Evolutionary conservation across 176 grass and related monocot species (phyloP), one percentile per base, ranked within the genome.

Genomic region (Otatea glauca): DNA sequence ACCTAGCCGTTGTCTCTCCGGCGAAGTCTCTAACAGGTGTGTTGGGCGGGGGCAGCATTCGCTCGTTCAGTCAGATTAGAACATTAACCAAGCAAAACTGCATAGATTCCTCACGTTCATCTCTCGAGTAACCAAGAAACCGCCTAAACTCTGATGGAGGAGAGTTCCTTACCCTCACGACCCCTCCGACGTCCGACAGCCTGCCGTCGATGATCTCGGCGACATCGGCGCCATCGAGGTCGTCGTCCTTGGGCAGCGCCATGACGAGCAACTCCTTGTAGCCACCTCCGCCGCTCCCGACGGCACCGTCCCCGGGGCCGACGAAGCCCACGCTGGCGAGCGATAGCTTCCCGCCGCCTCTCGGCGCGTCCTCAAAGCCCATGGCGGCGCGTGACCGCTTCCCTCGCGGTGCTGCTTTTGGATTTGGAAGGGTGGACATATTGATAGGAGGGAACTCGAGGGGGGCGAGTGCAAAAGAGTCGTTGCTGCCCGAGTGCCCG

Each of bases 221-320:
- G 35, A 37, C 10, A 77, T 88, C 67, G 16, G 78, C 75, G 61
- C 32, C 69, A 69, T 90, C 84, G 84, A 90, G 80, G 61, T 63
- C 75, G 80, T 80, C 80, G 61, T 87, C 89, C 74, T 49, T 78
- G 51, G 84, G 88, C 38, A 86, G 66, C 49, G 48, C 79, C 89
- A 87, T 90, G 51, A 87, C 80, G 34, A 90, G 69, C 60, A 90
- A 80, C 18, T 90, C 89, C 84, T 90, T 87, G 75, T 84, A 90
- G 10, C 83, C 78, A 6, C 74, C 80, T 9, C 59, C 21, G 5
- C 67, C 67, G 20, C 10, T 32, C 6, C 23, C 38, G 9, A 13
- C 55, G 1, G 47, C 24, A 9, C 61, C 24, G 4, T 48, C 65
- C 20, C 88, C 59, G 7, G 56, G 15, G 39, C 88, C 59, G 55